phyloP scores from a whole-genome alignment of 2,329 filamentous ascomycete genomes.

The Ophiostoma ips region DNA sequence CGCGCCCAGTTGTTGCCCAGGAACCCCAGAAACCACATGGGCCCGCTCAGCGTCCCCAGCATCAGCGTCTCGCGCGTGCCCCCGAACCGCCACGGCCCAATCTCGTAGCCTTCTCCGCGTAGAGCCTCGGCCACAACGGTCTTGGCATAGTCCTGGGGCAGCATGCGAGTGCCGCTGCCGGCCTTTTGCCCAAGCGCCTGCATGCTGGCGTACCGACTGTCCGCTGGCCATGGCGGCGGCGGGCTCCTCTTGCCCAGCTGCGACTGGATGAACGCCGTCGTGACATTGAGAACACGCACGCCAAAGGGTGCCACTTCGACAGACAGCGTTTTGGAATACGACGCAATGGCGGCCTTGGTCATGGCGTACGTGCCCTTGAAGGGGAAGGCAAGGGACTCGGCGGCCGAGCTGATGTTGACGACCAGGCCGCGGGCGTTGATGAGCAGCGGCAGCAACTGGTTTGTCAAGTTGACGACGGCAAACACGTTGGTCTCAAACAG shows the following conservation, averaged over 20 bases:
- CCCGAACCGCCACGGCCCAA: slow-evolving; percentile 9
- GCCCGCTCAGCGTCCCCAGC: slow-evolving; percentile 9
- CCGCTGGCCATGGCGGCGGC: slow-evolving; percentile 26
- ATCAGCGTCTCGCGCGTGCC: slow-evolving; percentile 13
- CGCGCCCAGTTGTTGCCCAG: slow-evolving; percentile 12
- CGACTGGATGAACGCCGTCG: slow-evolving; percentile 31
- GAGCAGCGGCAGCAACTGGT: slow-evolving; percentile 34
- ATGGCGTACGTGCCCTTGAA: slow-evolving; percentile 39
- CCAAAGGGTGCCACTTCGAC: slow-evolving; percentile 37
- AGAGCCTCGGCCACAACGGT: slow-evolving; percentile 10
- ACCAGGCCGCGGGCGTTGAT: slow-evolving; percentile 36
- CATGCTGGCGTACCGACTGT: slow-evolving; percentile 33
- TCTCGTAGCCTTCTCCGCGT: slow-evolving; percentile 9
- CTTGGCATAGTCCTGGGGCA: slow-evolving; percentile 17
- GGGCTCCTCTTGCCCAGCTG: slow-evolving; percentile 34
- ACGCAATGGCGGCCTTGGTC: slow-evolving; percentile 38
- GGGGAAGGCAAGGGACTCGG: slow-evolving; percentile 35
- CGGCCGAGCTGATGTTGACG: slow-evolving; percentile 40
- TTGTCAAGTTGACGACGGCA: slow-evolving; percentile 38
- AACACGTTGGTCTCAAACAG: slow-evolving; percentile 46
- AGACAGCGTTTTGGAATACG: slow-evolving; percentile 38
- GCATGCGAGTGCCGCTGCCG: slow-evolving; percentile 15
- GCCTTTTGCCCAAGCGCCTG: slow-evolving; percentile 15
- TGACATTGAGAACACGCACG: slow-evolving; percentile 41
- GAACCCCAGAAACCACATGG: slow-evolving; percentile 13